These are phyloP conservation scores for Nicotiana obtusifolia DNA, from an alignment of 257 asterid species.

Conservation along the genomic window DNA sequence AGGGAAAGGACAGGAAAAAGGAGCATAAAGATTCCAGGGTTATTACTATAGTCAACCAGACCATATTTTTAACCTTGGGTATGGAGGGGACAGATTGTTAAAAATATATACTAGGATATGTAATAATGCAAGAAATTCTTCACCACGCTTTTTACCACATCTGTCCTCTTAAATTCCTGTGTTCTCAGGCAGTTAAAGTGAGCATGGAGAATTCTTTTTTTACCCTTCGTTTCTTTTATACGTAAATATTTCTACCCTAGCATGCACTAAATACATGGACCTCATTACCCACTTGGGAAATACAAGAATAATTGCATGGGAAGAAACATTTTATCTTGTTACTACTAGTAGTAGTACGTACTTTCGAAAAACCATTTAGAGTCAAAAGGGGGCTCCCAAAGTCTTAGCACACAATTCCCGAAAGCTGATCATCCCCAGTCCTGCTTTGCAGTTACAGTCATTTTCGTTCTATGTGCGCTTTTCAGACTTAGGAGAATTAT, in stretches of 20 bases:
- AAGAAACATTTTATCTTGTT: neutral
- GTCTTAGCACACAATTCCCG: neutral
- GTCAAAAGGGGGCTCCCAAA: neutral
- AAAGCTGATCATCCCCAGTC: neutral
- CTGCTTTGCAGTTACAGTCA: neutral
- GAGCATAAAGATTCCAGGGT: neutral
- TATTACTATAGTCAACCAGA: neutral
- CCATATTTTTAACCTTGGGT: neutral
- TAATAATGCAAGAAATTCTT: neutral
- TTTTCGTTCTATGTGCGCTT: neutral
- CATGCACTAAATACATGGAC: conserved; percentile 39
- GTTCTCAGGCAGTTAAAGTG: conserved; percentile 10
- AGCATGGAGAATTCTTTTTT: neutral
- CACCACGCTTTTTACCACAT: neutral
- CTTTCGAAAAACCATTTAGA: neutral
- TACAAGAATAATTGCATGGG: neutral
- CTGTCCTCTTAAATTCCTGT: neutral
- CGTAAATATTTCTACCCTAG: conserved; percentile 32
- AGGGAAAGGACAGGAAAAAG: neutral
- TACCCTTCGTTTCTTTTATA: conserved; percentile 9
- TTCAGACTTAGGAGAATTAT: neutral
- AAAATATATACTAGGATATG: neutral
- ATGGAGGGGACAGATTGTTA: neutral
- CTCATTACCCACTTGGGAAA: conserved; percentile 46
- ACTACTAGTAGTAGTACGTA: neutral